Evolutionary conservation across 441 rosid genomes (phyloP).

Genomic region (Breynia disticha): DNA sequence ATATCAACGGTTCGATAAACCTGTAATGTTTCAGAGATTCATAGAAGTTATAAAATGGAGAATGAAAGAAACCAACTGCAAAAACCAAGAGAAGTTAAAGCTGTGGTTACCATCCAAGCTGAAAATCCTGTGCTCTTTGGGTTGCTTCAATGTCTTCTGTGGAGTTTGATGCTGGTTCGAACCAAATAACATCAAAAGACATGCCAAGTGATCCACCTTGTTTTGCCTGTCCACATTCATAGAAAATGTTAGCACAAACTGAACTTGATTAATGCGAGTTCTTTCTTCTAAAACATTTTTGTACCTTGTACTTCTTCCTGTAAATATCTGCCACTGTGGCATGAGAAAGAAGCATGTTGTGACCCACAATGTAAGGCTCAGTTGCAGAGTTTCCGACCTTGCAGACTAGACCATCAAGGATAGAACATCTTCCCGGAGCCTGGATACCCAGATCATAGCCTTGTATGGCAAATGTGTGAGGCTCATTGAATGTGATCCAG

Average conservation of each 20-base stretch:
- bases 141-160: slow-evolving; percentile 21
- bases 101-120: slow-evolving; percentile 25
- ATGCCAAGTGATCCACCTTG: slow-evolving; percentile 24
- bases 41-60: background rate
- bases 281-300: background rate
- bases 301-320: slow-evolving; percentile 24
- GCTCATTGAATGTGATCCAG: slow-evolving; percentile 34
- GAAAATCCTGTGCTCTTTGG: slow-evolving; percentile 31
- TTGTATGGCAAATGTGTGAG: slow-evolving; percentile 23
- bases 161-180: slow-evolving; percentile 13
- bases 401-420: slow-evolving; percentile 18
- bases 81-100: background rate
- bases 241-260: no score
- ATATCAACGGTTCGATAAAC: slow-evolving; percentile 81
- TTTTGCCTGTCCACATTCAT: slow-evolving; percentile 10
- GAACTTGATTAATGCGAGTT: no score
- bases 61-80: no score
- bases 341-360: slow-evolving; percentile 22
- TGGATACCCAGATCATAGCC: slow-evolving; percentile 29
- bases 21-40: slow-evolving; percentile 19
- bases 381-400: slow-evolving; percentile 24
- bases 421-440: slow-evolving; percentile 31
- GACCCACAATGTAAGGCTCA: slow-evolving; percentile 29
- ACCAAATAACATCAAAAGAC: slow-evolving; percentile 27
- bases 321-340: slow-evolving; percentile 20